These are phyloP conservation scores for Achaetomium macrosporum DNA, from an alignment of 2,329 filamentous ascomycete genomes.

Conservation along the genomic window DNA sequence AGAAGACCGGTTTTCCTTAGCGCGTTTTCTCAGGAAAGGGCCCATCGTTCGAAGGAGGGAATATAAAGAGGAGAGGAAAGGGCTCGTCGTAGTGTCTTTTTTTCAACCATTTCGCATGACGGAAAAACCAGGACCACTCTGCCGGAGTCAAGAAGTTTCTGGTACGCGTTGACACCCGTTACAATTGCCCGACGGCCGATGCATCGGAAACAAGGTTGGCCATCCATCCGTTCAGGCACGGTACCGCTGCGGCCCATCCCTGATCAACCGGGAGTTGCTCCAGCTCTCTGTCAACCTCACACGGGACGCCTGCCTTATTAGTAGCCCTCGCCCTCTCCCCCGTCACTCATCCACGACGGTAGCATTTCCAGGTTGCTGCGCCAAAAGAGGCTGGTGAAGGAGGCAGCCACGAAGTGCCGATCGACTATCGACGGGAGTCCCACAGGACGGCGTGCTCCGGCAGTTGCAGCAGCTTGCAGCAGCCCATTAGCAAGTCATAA, in stretches of 20 bases:
- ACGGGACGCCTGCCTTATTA: no score
- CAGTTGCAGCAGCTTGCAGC: neutral
- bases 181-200: neutral
- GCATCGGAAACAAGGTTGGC: neutral
- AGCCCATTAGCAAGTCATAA: neutral
- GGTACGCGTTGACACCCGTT: neutral
- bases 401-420: neutral
- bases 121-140: no score
- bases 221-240: neutral
- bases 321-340: no score
- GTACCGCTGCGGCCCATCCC: neutral
- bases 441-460: neutral
- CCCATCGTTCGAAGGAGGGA: neutral
- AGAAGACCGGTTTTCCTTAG: neutral
- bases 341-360: no score
- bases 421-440: neutral
- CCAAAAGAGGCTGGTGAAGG: neutral
- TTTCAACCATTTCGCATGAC: no score
- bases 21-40: neutral
- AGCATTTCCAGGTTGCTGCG: no score
- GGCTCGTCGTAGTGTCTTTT: neutral
- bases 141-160: no score
- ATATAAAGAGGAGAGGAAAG: neutral
- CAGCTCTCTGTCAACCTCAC: no score
- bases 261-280: no score